Conservation (phyloP, 495 filamentous ascomycete genomes). For the Aspergillus sclerotioniger region DNA sequence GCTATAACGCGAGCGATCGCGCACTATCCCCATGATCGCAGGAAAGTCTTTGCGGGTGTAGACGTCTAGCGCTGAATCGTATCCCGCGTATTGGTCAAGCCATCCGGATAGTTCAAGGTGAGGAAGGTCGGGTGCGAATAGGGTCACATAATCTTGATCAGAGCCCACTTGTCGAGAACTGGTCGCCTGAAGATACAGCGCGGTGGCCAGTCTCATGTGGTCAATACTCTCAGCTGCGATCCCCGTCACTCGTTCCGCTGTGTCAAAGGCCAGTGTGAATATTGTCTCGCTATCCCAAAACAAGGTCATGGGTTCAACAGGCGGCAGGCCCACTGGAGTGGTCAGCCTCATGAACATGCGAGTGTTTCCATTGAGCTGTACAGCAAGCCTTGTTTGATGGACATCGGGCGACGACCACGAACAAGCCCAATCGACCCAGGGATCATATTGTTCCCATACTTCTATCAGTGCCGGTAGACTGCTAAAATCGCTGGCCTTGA, state of each 20-base stretch:
- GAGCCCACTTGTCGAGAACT: constrained; percentile 32
- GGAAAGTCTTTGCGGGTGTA: constrained; percentile 14
- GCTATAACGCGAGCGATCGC: constrained; percentile 27
- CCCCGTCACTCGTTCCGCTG: constrained; percentile 18
- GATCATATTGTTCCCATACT: constrained; percentile 59
- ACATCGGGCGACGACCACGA: constrained; percentile 46
- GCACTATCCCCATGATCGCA: constrained; percentile 29
- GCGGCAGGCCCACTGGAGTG: constrained; percentile 43
- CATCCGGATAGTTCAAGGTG: constrained; percentile 22
- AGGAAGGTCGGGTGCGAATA: constrained; percentile 33
- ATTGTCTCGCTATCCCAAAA: constrained; percentile 48
- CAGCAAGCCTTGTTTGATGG: constrained; percentile 31
- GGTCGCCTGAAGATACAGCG: constrained; percentile 51
- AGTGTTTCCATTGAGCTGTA: constrained; percentile 28
- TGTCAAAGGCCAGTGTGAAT: constrained; percentile 37
- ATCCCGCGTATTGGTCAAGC: constrained; percentile 24
- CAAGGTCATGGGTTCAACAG: constrained; percentile 42
- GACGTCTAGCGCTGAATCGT: constrained; percentile 23
- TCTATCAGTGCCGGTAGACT: constrained; percentile 34
- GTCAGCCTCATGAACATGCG: constrained; percentile 43
- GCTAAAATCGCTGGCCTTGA: constrained; percentile 11
- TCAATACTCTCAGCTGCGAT: constrained; percentile 14
- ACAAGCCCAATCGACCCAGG: constrained; percentile 61
- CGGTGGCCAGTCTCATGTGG: constrained; percentile 41
- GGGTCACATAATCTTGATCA: constrained; percentile 42